Conservation (phyloP, 2,329 filamentous ascomycete genomes). For the Aspergillus spinulosporus region DNA sequence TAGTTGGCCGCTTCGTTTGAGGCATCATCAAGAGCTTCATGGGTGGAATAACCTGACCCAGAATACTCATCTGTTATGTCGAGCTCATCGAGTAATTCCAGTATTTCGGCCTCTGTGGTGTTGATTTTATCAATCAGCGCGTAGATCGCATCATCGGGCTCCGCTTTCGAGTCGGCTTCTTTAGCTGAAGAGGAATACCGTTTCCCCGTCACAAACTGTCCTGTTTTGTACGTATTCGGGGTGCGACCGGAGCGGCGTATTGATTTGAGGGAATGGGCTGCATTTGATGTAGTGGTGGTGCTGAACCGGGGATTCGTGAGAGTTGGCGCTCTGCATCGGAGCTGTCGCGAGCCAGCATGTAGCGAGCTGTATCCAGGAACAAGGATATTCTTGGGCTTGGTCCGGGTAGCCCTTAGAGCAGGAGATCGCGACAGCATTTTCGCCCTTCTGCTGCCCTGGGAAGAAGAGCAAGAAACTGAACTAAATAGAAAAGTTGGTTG, state of each 20-base stretch:
- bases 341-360: slow-evolving; percentile 25
- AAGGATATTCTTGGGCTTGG: slow-evolving; percentile 31
- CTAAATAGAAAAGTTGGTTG: slow-evolving; percentile 18
- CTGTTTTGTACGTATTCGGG: neutral
- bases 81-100: slow-evolving; percentile 34
- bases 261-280: slow-evolving; percentile 2
- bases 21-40: slow-evolving; percentile 29
- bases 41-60: slow-evolving; percentile 24
- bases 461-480: slow-evolving; percentile 12
- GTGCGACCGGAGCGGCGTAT: neutral
- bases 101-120: slow-evolving; percentile 36
- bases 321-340: slow-evolving; percentile 27
- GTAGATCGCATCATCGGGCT: slow-evolving; percentile 35
- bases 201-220: slow-evolving; percentile 19
- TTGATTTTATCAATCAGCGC: slow-evolving; percentile 41
- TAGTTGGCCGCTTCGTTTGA: slow-evolving; percentile 28
- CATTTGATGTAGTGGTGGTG: slow-evolving; percentile 17
- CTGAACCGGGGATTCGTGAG: slow-evolving; percentile 22
- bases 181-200: slow-evolving; percentile 28
- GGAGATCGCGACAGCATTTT: slow-evolving; percentile 40
- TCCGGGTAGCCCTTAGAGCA: slow-evolving; percentile 30
- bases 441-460: slow-evolving; percentile 18
- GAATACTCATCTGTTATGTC: slow-evolving; percentile 13
- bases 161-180: slow-evolving; percentile 18
- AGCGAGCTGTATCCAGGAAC: slow-evolving; percentile 24